These are phyloP conservation scores for Hura crepitans DNA, from an alignment of 441 rosid species.

Conservation along the genomic window DNA sequence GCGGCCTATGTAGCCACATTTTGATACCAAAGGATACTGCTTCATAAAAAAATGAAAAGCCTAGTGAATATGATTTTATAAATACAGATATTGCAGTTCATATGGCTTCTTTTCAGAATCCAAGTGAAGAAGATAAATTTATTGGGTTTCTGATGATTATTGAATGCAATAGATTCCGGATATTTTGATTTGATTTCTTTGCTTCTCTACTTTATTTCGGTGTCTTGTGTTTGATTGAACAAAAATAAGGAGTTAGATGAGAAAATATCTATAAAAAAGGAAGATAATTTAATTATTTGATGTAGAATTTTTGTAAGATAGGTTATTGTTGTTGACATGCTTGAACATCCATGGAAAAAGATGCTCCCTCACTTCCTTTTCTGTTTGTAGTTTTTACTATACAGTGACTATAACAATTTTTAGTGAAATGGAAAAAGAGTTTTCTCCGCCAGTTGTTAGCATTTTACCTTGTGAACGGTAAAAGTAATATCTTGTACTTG, in stretches of 20 bases:
- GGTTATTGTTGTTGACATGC: no score
- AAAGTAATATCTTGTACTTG: conserved; percentile 61
- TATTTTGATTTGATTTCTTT: not conserved
- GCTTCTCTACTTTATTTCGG: not conserved
- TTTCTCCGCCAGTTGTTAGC: not conserved
- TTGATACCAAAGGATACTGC: conserved; percentile 75
- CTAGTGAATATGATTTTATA: conserved; percentile 3
- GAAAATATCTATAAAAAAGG: not conserved
- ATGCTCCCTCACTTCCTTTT: no score
- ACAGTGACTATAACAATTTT: not conserved
- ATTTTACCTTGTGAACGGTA: conserved; percentile 63
- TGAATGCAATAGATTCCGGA: not conserved
- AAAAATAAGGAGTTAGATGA: not conserved
- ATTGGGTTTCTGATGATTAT: not conserved
- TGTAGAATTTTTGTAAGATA: not conserved
- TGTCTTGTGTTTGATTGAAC: not conserved
- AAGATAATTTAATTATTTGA: not conserved
- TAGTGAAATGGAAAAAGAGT: not conserved
- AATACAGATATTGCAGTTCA: not conserved
- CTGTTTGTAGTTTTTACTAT: no score
- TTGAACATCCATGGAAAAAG: no score
- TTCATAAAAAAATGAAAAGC: conserved; percentile 21
- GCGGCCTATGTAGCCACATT: conserved; percentile 66
- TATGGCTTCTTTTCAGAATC: not conserved
- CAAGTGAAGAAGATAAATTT: not conserved